These are phyloP conservation scores for Cutaneotrichosporon sp. DNA, from an alignment of 1,284 basidiomycete species.

Conservation along the genomic window DNA sequence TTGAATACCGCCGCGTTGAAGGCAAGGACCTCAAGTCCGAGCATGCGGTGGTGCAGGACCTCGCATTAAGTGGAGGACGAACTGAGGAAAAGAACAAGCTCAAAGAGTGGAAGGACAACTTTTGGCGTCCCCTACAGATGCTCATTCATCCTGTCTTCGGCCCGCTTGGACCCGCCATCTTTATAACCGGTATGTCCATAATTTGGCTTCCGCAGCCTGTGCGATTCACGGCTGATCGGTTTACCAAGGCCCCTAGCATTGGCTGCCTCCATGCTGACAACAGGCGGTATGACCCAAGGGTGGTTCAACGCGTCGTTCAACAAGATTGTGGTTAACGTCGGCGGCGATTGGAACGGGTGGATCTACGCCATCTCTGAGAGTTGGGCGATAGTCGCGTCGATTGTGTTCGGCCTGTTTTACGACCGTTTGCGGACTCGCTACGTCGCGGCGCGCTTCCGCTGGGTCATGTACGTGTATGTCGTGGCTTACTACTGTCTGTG, in stretches of 20 bases:
- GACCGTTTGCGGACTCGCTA: constrained; percentile 15
- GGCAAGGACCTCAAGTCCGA: constrained; percentile 8
- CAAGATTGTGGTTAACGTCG: constrained; percentile 14
- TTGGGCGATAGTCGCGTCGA: constrained; percentile 15
- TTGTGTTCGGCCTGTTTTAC: constrained; percentile 18
- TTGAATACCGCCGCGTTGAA: constrained; percentile 12
- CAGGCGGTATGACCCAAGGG: constrained; percentile 18
- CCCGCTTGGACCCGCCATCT: constrained; percentile 13
- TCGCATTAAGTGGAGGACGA: constrained; percentile 7
- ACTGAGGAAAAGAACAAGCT: not conserved
- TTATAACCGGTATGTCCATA: constrained; percentile 12
- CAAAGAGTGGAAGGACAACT: constrained; percentile 9
- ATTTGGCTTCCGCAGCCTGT: no score
- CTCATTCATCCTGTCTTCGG: constrained; percentile 16
- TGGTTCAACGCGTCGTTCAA: constrained; percentile 21
- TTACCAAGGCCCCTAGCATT: no score
- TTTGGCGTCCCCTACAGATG: constrained; percentile 15
- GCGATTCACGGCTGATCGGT: no score
- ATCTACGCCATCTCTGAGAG: constrained; percentile 17
- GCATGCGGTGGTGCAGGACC: constrained; percentile 16
- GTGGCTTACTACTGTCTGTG: constrained; percentile 13
- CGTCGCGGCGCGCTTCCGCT: constrained; percentile 12
- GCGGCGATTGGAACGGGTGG: constrained; percentile 20
- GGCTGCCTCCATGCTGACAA: not conserved
- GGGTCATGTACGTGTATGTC: constrained; percentile 20